Conservation (phyloP, 352 stramenopile genomes). For the Phytopythium ostracodes region DNA sequence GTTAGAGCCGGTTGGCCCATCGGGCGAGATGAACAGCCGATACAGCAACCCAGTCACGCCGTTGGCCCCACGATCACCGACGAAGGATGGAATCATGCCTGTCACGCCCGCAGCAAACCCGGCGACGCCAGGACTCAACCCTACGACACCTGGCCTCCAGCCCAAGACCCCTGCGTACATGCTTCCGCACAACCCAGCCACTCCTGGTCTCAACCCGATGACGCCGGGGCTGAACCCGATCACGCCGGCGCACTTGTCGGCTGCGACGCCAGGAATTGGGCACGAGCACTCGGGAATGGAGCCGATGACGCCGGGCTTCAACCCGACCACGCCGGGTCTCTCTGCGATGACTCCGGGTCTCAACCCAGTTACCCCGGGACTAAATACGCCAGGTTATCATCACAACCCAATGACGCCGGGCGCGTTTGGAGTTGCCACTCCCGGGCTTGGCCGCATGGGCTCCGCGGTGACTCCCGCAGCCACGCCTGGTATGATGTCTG, state of each 20-base stretch:
- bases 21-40: constrained; percentile 53
- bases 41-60: constrained; percentile 48
- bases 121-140: constrained; percentile 75
- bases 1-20: constrained; percentile 68
- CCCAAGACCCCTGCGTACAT: constrained; percentile 75
- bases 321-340: constrained; percentile 77
- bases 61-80: constrained; percentile 63
- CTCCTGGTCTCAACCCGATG: constrained; percentile 74
- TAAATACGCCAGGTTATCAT: constrained; percentile 80
- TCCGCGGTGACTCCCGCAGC: constrained; percentile 59
- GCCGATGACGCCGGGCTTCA: constrained; percentile 86
- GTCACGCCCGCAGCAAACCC: constrained; percentile 68
- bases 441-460: constrained; percentile 62
- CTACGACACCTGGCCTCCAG: constrained; percentile 76
- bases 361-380: constrained; percentile 75
- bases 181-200: constrained; percentile 74
- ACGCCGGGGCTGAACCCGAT: constrained; percentile 75
- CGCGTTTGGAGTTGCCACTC: constrained; percentile 70
- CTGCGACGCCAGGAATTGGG: constrained; percentile 65
- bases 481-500: constrained; percentile 68
- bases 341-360: constrained; percentile 77
- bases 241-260: constrained; percentile 65
- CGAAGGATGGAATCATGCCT: constrained; percentile 55
- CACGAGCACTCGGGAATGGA: constrained; percentile 75
- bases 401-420: constrained; percentile 89